Percentiles rank a stretch among this genome's conserved stretches.
Evolutionary conservation across 2,329 filamentous ascomycete genomes (phyloP).

Genomic region (Pezicula neosporulosa): DNA sequence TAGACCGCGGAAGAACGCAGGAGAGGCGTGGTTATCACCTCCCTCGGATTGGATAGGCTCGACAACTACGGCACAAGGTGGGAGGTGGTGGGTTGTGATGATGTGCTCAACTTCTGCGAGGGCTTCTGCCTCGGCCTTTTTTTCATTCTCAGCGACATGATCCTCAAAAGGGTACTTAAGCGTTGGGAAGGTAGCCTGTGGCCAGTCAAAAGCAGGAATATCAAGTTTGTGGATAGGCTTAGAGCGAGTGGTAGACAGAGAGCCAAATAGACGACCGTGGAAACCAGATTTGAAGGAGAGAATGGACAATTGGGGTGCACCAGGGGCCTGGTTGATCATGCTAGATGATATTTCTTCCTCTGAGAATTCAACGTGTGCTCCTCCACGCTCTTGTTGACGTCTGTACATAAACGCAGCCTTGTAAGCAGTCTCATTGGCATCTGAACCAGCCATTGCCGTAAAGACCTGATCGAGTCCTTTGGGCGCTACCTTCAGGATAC

Average conservation of each 20-base stretch:
- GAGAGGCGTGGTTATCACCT: constrained; percentile 79
- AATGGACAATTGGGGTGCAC: constrained; percentile 72
- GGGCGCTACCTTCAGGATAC: constrained; percentile 69
- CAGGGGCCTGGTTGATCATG: constrained; percentile 71
- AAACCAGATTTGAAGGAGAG: constrained; percentile 76
- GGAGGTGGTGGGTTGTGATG: constrained; percentile 63
- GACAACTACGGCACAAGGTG: constrained; percentile 70
- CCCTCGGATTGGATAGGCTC: constrained; percentile 83
- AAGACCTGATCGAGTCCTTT: constrained; percentile 77
- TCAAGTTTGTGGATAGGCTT: constrained; percentile 86
- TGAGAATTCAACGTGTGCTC: constrained; percentile 64
- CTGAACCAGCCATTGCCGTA: constrained; percentile 74
- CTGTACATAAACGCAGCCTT: constrained; percentile 86
- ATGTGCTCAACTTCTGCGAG: constrained; percentile 70
- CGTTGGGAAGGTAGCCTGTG: constrained; percentile 74
- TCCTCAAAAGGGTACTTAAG: constrained; percentile 75
- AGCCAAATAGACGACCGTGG: constrained; percentile 78
- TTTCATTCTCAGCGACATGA: constrained; percentile 64
- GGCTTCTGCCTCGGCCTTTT: constrained; percentile 67
- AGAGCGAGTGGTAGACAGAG: constrained; percentile 73
- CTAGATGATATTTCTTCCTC: constrained; percentile 62
- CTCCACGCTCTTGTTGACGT: constrained; percentile 66
- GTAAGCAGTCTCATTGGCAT: constrained; percentile 82
- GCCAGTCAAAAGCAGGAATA: constrained; percentile 87
- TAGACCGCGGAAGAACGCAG: constrained; percentile 73